Percentiles rank a stretch among this genome's conserved stretches.
These are phyloP conservation scores for Naumovozyma castellii DNA, from an alignment of 805 yeast species.

Conservation along the genomic window DNA sequence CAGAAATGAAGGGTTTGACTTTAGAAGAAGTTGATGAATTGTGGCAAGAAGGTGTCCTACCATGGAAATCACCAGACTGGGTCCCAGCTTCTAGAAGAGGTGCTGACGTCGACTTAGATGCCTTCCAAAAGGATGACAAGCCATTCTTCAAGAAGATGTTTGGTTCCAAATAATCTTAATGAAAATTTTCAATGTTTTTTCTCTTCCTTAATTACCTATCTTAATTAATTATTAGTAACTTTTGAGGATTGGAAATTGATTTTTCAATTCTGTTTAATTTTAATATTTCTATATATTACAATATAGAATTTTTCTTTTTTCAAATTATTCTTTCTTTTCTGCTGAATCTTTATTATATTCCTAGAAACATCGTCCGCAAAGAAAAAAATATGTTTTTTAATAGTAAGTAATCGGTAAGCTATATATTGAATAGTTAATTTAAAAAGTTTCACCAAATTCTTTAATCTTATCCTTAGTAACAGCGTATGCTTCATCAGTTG, in stretches of 20 bases:
- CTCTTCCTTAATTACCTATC: background rate
- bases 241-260: too few species aligned
- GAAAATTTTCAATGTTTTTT: too few species aligned
- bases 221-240: too few species aligned
- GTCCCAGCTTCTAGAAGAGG: constrained; percentile 33
- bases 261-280: too few species aligned
- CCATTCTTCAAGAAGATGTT: constrained; percentile 15
- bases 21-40: constrained; percentile 70
- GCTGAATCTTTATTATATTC: too few species aligned
- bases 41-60: constrained; percentile 31
- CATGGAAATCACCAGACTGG: constrained; percentile 39
- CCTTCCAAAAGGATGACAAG: constrained; percentile 9
- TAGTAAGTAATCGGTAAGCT: too few species aligned
- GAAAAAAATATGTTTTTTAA: too few species aligned
- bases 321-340: too few species aligned
- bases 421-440: too few species aligned
- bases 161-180: background rate
- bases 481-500: constrained; percentile 9
- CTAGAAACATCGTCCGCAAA: too few species aligned
- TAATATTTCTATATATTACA: too few species aligned
- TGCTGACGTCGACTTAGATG: constrained; percentile 9
- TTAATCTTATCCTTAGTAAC: constrained; percentile 10
- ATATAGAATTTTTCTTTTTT: too few species aligned
- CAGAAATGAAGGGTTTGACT: constrained; percentile 67
- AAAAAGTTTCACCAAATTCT: constrained; percentile 6